Evolutionary conservation across 2,329 filamentous ascomycete genomes (phyloP).

Genomic region (Sarocladium oryzae): DNA sequence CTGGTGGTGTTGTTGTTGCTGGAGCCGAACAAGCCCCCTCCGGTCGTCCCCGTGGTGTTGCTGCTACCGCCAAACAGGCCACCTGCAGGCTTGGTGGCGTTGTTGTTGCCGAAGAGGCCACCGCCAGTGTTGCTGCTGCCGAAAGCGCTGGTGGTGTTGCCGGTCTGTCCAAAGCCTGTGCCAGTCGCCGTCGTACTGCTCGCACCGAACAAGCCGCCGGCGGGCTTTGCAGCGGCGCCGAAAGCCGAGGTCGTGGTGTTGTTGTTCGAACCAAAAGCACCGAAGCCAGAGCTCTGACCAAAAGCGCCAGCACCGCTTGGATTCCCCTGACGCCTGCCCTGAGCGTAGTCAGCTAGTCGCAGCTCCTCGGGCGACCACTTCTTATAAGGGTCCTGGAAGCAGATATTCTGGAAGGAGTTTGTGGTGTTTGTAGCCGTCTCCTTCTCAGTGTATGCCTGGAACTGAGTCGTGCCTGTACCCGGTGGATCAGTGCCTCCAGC

Average conservation of each 20-base stretch:
- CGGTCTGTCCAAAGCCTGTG: constrained; percentile 35
- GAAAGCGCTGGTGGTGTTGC: constrained; percentile 23
- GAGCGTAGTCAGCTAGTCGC: constrained; percentile 78
- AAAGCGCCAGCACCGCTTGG: constrained; percentile 79
- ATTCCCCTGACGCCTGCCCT: constrained; percentile 79
- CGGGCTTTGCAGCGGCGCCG: constrained; percentile 18
- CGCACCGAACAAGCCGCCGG: constrained; percentile 22
- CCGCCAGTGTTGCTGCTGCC: constrained; percentile 24
- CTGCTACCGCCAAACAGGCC: constrained; percentile 40
- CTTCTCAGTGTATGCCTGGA: constrained; percentile 66
- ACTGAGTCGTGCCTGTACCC: constrained; percentile 65
- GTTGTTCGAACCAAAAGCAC: constrained; percentile 41
- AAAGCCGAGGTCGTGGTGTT: constrained; percentile 20
- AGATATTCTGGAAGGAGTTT: constrained; percentile 70
- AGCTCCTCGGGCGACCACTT: constrained; percentile 89
- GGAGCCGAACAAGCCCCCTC: constrained; percentile 30
- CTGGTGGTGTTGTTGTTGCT: constrained; percentile 20
- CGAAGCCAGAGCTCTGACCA: constrained; percentile 53
- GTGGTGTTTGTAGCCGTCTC: constrained; percentile 51
- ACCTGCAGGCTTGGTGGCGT: constrained; percentile 20
- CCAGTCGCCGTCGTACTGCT: constrained; percentile 22
- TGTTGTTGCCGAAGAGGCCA: constrained; percentile 35
- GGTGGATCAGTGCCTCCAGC: constrained; percentile 53
- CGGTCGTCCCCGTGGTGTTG: constrained; percentile 14
- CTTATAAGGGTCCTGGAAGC: constrained; percentile 73